Conservation (phyloP, 1,284 basidiomycete species). For the Ustilago bromivora region DNA sequence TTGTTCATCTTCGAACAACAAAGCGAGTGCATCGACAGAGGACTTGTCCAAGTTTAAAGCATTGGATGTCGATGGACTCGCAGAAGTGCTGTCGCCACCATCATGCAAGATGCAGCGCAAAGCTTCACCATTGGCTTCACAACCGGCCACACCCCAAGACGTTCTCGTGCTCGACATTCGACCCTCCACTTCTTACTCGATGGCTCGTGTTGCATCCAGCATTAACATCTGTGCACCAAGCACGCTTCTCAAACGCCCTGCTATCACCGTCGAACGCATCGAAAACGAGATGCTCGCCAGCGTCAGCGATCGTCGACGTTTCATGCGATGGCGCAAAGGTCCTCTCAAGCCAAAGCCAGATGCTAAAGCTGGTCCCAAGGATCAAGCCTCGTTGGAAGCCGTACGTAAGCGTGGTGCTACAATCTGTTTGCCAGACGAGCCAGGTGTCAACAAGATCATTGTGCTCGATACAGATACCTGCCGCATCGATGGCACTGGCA, state of each 20-base stretch:
- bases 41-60: constrained; percentile 45
- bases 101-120: constrained; percentile 18
- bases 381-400: constrained; percentile 23
- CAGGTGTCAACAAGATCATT: constrained; percentile 58
- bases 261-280: constrained; percentile 63
- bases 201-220: constrained; percentile 71
- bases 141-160: constrained; percentile 28
- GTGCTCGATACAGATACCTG: constrained; percentile 64
- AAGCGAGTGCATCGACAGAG: constrained; percentile 12
- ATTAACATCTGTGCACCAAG: constrained; percentile 91
- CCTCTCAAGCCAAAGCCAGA: constrained; percentile 31
- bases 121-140: background rate
- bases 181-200: constrained; percentile 73
- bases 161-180: constrained; percentile 82
- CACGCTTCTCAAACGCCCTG: constrained; percentile 78
- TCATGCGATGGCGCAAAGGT: constrained; percentile 58
- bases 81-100: constrained; percentile 32
- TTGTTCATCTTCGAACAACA: constrained; percentile 19
- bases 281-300: constrained; percentile 63
- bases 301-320: constrained; percentile 44
- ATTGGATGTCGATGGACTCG: constrained; percentile 42
- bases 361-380: constrained; percentile 11
- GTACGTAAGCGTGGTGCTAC: constrained; percentile 33
- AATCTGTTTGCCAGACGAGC: constrained; percentile 34
- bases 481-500: constrained; percentile 56